Evolutionary conservation across 495 filamentous ascomycete species (phyloP).

Genomic region (Aspergillus indologenus): DNA sequence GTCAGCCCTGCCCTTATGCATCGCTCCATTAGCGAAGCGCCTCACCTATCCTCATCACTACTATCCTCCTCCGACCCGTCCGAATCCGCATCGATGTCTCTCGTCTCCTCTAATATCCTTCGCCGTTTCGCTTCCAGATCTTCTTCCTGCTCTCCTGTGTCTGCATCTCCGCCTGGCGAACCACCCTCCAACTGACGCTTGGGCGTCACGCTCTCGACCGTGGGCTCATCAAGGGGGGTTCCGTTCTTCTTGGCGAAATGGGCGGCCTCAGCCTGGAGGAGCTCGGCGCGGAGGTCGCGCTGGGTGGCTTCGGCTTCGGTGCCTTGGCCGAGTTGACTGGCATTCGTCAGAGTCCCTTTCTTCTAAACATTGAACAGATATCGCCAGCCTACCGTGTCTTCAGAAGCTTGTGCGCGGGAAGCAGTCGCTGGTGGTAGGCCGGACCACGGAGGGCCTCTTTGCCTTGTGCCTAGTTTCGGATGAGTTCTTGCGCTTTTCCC

Average conservation of each 20-base stretch:
- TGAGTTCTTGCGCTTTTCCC: slow-evolving; percentile 12
- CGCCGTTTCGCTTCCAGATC: slow-evolving; percentile 80
- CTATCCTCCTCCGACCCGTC: slow-evolving; percentile 66
- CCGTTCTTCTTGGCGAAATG: slow-evolving; percentile 84
- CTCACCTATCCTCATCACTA: slow-evolving; percentile 66
- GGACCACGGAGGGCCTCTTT: slow-evolving; percentile 93
- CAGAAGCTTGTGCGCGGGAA: slow-evolving; percentile 87
- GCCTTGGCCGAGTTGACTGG: slow-evolving; percentile 82
- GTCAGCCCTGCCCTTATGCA: slow-evolving; percentile 17
- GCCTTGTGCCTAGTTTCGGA: slow-evolving; percentile 68
- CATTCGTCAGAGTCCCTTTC: slow-evolving; percentile 18
- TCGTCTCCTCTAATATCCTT: slow-evolving; percentile 81
- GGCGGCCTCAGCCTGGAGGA: slow-evolving; percentile 81
- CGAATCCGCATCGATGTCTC: slow-evolving; percentile 88
- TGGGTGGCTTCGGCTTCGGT: slow-evolving; percentile 68
- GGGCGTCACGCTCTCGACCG: slow-evolving; percentile 34
- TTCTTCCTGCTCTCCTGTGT: slow-evolving; percentile 57
- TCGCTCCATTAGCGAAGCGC: neutral
- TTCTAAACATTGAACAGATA: neutral
- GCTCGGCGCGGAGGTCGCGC: slow-evolving; percentile 87
- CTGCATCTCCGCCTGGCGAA: slow-evolving; percentile 32
- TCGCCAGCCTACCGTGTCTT: slow-evolving; percentile 65
- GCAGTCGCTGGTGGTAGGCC: slow-evolving; percentile 93
- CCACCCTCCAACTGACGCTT: slow-evolving; percentile 68
- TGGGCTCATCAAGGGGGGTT: slow-evolving; percentile 40